These are phyloP conservation scores for Neofusicoccum laricinum DNA, from an alignment of 2,329 filamentous ascomycete species.

Conservation along the genomic window DNA sequence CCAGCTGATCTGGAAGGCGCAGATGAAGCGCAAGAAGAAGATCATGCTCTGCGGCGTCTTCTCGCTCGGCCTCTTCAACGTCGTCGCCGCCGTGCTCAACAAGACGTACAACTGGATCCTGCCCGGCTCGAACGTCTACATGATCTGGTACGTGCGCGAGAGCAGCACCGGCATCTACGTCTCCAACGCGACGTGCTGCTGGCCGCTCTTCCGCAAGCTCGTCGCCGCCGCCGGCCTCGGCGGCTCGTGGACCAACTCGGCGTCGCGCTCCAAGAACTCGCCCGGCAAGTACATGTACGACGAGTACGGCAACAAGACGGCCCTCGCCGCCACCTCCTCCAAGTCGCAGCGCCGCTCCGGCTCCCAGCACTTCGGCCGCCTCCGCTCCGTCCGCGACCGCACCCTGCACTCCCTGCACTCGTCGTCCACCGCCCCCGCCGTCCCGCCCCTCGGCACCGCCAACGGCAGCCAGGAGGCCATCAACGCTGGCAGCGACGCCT, in stretches of 20 bases:
- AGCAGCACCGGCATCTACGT: conserved; percentile 48
- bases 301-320: conserved; percentile 6
- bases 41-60: conserved; percentile 35
- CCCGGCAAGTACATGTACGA: conserved; percentile 1
- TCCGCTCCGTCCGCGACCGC: neutral
- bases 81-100: conserved; percentile 48
- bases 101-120: conserved; percentile 49
- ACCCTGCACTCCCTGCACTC: conserved; percentile 2
- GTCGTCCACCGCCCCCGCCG: no score
- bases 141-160: conserved; percentile 51
- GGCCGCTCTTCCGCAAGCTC: conserved; percentile 44
- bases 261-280: neutral
- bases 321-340: neutral
- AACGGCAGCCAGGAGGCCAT: conserved; percentile 12
- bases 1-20: conserved; percentile 16
- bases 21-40: conserved; percentile 18
- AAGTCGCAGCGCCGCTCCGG: neutral
- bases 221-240: conserved; percentile 22
- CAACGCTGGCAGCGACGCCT: neutral
- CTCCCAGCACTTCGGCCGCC: neutral
- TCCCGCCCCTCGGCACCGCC: neutral
- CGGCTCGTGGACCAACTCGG: neutral
- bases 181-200: conserved; percentile 48
- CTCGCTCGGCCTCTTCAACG: conserved; percentile 45
- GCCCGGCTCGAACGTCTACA: conserved; percentile 44